Evolutionary conservation across 2,329 filamentous ascomycete species (phyloP).

Genomic region (Tolypocladium paradoxum): DNA sequence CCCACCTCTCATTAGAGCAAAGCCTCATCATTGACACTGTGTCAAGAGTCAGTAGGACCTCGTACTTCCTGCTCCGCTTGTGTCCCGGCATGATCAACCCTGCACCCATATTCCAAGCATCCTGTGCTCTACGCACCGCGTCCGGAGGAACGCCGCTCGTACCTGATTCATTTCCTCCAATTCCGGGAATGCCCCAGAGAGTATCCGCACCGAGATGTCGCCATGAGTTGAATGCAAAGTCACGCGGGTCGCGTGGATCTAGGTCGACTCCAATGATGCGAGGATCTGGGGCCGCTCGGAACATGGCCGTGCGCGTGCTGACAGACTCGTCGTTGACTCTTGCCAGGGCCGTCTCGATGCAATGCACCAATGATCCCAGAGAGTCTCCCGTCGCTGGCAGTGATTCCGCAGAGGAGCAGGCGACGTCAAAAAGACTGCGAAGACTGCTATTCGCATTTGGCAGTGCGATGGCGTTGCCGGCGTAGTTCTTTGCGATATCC

Average conservation of each 20-base stretch:
- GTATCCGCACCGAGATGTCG: conserved; percentile 30
- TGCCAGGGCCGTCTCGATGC: conserved; percentile 14
- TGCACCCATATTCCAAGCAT: conserved; percentile 17
- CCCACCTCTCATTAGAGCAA: conserved; percentile 13
- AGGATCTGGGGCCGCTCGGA: conserved; percentile 25
- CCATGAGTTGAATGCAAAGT: conserved; percentile 35
- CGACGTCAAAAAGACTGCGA: conserved; percentile 10
- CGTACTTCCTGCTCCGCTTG: conserved; percentile 11
- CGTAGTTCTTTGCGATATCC: conserved; percentile 19
- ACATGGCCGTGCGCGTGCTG: conserved; percentile 23
- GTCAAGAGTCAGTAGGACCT: conserved; percentile 21
- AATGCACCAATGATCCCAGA: conserved; percentile 17
- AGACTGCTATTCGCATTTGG: conserved; percentile 19
- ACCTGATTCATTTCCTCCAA: background rate
- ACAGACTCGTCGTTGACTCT: conserved; percentile 31
- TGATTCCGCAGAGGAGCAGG: conserved; percentile 2
- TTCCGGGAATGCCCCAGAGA: conserved; percentile 21
- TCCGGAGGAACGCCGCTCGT: conserved; percentile 10
- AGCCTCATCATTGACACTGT: conserved; percentile 17
- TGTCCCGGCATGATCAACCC: conserved; percentile 21
- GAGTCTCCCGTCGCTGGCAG: background rate
- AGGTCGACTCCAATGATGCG: conserved; percentile 27
- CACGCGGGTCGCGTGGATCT: conserved; percentile 27
- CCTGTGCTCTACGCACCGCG: conserved; percentile 19
- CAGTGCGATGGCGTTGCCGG: conserved; percentile 31